A percentile compares a stretch with the other conserved stretches of the same genome.
Conservation (phyloP, 2,329 filamentous ascomycete genomes). For the Hymenoscyphus linearis region DNA sequence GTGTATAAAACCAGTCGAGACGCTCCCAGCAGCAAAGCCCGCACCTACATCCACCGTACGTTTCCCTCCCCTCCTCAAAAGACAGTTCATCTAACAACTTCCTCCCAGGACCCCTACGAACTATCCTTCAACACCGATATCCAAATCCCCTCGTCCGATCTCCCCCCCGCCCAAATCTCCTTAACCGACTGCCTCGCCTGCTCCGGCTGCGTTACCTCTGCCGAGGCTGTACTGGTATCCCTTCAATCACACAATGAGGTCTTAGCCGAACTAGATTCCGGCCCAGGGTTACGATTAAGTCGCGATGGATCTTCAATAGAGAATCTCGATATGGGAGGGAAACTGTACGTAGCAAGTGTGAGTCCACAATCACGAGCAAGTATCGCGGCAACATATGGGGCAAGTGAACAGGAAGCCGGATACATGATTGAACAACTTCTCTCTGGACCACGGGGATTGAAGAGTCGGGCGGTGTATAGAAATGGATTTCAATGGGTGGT, state of each 20-base stretch:
- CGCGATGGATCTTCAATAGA: constrained; percentile 38
- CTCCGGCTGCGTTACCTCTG: constrained; percentile 94
- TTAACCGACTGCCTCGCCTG: constrained; percentile 96
- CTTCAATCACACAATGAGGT: constrained; percentile 93
- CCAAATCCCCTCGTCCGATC: constrained; percentile 41
- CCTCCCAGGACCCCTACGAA: constrained; percentile 53
- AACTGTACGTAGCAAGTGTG: constrained; percentile 87
- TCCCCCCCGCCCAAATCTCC: constrained; percentile 82
- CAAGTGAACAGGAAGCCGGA: constrained; percentile 68
- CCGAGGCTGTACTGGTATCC: constrained; percentile 93
- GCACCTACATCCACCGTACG: constrained; percentile 39
- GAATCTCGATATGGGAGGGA: constrained; percentile 52
- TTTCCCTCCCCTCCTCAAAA: neutral
- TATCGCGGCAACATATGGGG: constrained; percentile 75
- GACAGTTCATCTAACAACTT: constrained; percentile 3
- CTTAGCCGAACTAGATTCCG: constrained; percentile 70
- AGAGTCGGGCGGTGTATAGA: constrained; percentile 61
- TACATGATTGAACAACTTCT: constrained; percentile 80
- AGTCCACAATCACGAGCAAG: constrained; percentile 88
- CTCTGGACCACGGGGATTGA: constrained; percentile 62
- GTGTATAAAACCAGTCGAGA: constrained; percentile 96
- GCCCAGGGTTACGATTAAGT: constrained; percentile 38
- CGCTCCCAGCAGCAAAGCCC: constrained; percentile 62
- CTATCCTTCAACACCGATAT: constrained; percentile 88
- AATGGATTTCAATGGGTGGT: constrained; percentile 85